phyloP scores from a whole-genome alignment of 1,284 basidiomycete genomes.

The Cryptococcus sp. region DNA sequence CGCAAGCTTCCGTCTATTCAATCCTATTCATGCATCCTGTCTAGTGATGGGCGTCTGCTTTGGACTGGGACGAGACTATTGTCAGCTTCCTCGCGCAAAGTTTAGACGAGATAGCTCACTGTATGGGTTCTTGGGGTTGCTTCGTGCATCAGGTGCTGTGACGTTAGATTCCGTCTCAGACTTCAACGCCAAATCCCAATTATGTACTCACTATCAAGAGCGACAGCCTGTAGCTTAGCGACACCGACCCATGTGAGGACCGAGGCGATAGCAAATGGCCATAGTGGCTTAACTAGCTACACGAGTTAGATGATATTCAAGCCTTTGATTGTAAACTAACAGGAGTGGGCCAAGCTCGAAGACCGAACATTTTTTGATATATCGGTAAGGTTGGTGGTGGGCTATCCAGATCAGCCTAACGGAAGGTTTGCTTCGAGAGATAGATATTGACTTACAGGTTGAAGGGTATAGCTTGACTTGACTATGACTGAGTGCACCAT shows the following conservation, averaged over 20 bases:
- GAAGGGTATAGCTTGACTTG: no score
- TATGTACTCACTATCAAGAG: constrained; percentile 11
- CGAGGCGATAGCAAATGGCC: constrained; percentile 38
- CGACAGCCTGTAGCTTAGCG: constrained; percentile 23
- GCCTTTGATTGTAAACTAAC: no score
- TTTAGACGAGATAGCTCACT: no score
- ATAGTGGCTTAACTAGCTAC: constrained; percentile 17
- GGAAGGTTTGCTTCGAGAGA: no score
- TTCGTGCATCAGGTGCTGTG: constrained; percentile 30
- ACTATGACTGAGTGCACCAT: no score
- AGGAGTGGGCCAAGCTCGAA: constrained; percentile 45
- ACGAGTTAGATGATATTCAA: background rate
- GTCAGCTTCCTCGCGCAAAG: background rate
- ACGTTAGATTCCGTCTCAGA: background rate
- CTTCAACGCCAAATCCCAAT: no score
- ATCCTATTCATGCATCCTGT: background rate
- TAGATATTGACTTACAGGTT: no score
- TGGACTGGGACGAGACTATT: constrained; percentile 18
- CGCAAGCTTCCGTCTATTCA: no score
- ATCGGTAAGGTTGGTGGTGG: no score
- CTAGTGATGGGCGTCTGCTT: constrained; percentile 14
- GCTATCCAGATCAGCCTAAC: no score
- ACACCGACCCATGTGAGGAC: constrained; percentile 51
- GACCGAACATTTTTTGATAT: constrained; percentile 39
- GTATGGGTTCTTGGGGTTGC: constrained; percentile 37